phyloP scores from a whole-genome alignment of 495 filamentous ascomycete genomes.

The Aspergillus conjunctus region DNA sequence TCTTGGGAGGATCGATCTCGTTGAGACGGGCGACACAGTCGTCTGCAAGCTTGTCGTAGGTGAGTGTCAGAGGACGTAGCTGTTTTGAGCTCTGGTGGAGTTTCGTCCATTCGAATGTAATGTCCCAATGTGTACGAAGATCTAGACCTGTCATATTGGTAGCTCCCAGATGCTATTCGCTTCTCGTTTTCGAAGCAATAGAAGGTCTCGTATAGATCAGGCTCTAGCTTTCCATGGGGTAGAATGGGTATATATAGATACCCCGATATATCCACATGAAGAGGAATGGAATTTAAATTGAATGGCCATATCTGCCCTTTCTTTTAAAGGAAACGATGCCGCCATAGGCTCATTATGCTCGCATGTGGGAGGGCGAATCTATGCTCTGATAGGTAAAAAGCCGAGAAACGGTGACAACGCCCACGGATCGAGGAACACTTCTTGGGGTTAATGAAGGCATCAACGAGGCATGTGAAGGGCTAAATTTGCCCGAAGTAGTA shows the following conservation, averaged over 20 bases:
- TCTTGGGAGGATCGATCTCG: constrained; percentile 44
- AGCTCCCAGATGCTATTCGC: background rate
- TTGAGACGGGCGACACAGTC: constrained; percentile 64
- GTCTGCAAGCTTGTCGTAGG: constrained; percentile 70
- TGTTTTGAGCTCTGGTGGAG: constrained; percentile 65
- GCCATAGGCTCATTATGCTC: background rate
- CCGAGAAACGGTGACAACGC: constrained; percentile 6
- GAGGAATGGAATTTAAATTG: background rate
- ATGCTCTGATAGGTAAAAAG: constrained; percentile 15
- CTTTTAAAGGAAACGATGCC: background rate
- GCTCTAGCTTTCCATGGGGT: background rate
- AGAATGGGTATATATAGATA: background rate
- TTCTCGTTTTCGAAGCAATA: background rate
- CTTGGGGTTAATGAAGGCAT: constrained; percentile 3
- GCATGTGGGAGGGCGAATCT: constrained; percentile 9
- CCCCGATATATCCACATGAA: background rate
- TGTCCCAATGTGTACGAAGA: constrained; percentile 58
- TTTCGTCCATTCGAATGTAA: constrained; percentile 69
- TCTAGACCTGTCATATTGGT: constrained; percentile 19
- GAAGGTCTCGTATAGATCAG: background rate
- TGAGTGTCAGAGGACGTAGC: constrained; percentile 58
- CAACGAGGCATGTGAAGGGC: constrained; percentile 15
- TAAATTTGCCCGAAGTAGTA: background rate
- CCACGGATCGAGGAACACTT: constrained; percentile 22
- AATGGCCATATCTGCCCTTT: background rate